Evolutionary conservation across 371 early-diverging fungal genomes (phyloP).

Genomic region (Mortierella sp.): DNA sequence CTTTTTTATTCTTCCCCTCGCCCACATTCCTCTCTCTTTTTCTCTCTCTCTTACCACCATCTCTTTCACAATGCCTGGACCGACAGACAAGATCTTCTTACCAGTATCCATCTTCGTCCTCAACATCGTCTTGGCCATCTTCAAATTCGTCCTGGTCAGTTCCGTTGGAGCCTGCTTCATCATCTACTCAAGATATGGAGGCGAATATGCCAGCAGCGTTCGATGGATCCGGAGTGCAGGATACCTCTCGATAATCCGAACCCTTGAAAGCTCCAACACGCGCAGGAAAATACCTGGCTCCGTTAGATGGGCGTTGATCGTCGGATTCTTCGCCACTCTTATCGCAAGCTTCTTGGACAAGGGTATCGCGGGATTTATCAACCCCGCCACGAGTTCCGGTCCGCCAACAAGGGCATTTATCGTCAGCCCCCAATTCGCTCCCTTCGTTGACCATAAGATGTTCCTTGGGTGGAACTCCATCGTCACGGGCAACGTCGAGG

Average conservation of each 20-base stretch:
- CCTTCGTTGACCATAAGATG: too few relatives aligned
- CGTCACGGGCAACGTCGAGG: too few relatives aligned
- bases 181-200: slow-evolving; percentile 18
- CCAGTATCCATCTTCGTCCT: slow-evolving; percentile 1
- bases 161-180: slow-evolving; percentile 6
- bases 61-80: too few relatives aligned
- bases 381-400: too few relatives aligned
- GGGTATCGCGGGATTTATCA: neutral
- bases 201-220: slow-evolving; percentile 16
- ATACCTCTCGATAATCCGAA: neutral
- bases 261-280: slow-evolving; percentile 2
- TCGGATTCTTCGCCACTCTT: slow-evolving; percentile 6
- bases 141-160: slow-evolving; percentile 5
- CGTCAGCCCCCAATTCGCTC: too few relatives aligned
- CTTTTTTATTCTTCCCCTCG: too few relatives aligned
- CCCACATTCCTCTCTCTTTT: too few relatives aligned
- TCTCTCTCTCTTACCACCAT: too few relatives aligned
- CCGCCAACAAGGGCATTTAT: too few relatives aligned
- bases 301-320: neutral
- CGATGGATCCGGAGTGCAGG: slow-evolving; percentile 22
- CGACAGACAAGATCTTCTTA: too few relatives aligned
- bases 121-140: slow-evolving; percentile 7
- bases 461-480: too few relatives aligned
- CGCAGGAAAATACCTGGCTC: neutral
- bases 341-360: slow-evolving; percentile 2